Evolutionary conservation across 129 eudicot genomes (phyloP), one percentile per base, ranked within the genome.

Genomic region (Rutidosis leptorrhynchoides): DNA sequence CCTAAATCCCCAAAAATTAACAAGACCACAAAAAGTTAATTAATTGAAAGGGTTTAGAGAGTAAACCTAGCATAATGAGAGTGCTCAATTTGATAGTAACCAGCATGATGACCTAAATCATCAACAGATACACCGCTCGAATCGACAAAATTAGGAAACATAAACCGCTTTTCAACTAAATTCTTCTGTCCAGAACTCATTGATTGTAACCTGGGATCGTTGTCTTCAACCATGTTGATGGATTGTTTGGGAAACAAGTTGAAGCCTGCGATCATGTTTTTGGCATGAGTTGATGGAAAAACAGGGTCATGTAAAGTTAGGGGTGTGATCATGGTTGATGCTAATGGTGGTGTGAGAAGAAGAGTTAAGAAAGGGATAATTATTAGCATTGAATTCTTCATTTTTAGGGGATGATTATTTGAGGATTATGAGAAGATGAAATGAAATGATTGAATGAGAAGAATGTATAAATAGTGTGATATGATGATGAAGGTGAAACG

Each of bases 21-120:
- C n/a, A 49, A 16, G 56, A 16, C 8, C 0, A 17, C 17, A 49
- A 17, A 6, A 1, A 16, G n/a, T 20, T 0, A 64, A 46, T 37
- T 2, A 19, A 12, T 17, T 23, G 2, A n/a, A 33, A 25, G 16
- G 20, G 1, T 37, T 17, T 8, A 17, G 12, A 23, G 19, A 25
- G 22, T 7, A 54, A 70, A 90, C 97, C 82, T 75, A 53, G 96
- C 97, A 58, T 75, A 88, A 70, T 79, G 87, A 67, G 97, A 90
- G 60, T 85, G 90, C 70, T 83, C 53, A 71, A 90, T 87, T 83
- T 83, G 74, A 54, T 87, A 90, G 61, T 90, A 90, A 57, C 97
- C 97, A 23, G 96, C 96, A 74, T 90, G 90, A 74, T 90, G 97
- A 27, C 95, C 96, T 17, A 90, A 65, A 26, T 84, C 90, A n/a